These are phyloP conservation scores for Boletus subparvulus DNA, from an alignment of 768 basidiomycete species.

Conservation along the genomic window DNA sequence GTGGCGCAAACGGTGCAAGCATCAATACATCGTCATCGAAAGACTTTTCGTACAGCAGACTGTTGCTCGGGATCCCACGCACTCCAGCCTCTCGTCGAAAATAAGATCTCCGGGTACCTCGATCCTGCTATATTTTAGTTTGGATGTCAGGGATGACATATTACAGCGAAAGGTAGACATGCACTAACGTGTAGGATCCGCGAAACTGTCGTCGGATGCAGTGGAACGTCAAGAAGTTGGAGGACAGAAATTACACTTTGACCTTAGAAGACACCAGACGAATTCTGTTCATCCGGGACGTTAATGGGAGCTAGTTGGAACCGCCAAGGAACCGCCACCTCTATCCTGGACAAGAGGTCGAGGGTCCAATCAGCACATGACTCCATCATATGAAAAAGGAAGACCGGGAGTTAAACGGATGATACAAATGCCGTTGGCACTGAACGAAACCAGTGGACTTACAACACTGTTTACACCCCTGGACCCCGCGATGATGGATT, in stretches of 20 bases:
- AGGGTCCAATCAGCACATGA: neutral
- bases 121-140: neutral
- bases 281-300: too few species aligned
- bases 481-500: too few species aligned
- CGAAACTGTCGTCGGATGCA: too few species aligned
- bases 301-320: neutral
- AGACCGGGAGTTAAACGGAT: too few species aligned
- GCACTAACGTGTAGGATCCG: neutral
- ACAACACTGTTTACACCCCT: neutral
- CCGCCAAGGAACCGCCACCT: neutral
- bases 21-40: neutral
- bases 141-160: neutral
- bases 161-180: neutral
- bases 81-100: neutral
- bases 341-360: neutral
- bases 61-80: neutral
- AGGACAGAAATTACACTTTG: neutral
- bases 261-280: too few species aligned
- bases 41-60: neutral
- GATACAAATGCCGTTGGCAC: too few species aligned
- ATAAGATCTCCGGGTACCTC: too few species aligned
- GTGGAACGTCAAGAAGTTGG: too few species aligned
- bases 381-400: too few species aligned
- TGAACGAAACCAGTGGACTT: neutral
- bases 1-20: neutral